Evolutionary conservation across 805 yeast genomes (phyloP), one percentile per base, ranked within the genome.

Genomic region (Ogataea pignaliae): DNA sequence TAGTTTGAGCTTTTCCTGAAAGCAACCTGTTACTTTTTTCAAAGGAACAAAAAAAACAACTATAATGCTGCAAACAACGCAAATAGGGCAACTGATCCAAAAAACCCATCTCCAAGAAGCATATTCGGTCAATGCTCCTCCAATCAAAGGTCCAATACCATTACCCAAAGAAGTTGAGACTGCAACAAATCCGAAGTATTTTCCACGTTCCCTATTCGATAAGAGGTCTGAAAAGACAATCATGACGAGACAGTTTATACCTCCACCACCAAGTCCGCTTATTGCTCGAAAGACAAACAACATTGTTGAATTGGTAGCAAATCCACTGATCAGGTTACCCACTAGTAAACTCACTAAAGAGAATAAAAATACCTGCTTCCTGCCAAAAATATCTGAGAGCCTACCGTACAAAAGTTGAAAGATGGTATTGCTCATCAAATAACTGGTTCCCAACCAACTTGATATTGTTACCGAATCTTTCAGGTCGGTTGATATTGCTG

Each of bases 241-340:
- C 79, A 76, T 78, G 1, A 74, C 55, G 34, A 78, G 55, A 14
- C 77, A 70, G 29, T 69, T 68, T 1, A 73, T 64, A 0, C 80
- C 81, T 5, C 81, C 82, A 31, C 70, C 66, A 3, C 81, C 83
- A 33, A 78, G 64, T 4, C 83, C 83, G 18, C 78, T 73, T 39
- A 77, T 57, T 1, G 76, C 80, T 44, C 82, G 61, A 50, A 75
- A 76, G 1, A 78, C 64, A 51, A 64, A 75, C 36, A 78, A 68
- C 57, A 77, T 73, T 3, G 69, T 60, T 1, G 76, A 73, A 6
- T 69, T 71, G 42, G 62, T 62, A 3, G 77, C 71, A 51, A 75
- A 71, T 3, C 79, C 81, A 60, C 81, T 74, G 3, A 73, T 72
- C 29, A 77, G 55, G 47, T 76, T 78, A 10, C 75, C 70, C 3